A percentile compares a stretch with the other conserved stretches of the same genome.
Conservation (phyloP, 495 filamentous ascomycete species). For the Neurospora sp. region DNA sequence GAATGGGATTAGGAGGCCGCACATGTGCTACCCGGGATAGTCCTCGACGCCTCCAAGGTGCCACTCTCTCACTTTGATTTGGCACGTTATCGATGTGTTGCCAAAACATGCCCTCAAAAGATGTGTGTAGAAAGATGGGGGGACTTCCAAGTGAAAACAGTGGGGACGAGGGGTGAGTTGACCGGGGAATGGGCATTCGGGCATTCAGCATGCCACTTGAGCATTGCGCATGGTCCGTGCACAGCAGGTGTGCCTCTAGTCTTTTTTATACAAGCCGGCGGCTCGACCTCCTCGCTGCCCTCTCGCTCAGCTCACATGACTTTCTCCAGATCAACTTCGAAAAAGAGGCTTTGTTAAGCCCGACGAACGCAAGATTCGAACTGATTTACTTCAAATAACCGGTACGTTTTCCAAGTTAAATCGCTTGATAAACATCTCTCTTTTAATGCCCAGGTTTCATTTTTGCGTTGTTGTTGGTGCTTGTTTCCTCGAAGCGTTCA, state of each 20-base stretch:
- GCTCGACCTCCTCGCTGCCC: slow-evolving; percentile 1
- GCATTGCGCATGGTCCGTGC: slow-evolving; percentile 14
- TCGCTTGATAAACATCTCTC: neutral
- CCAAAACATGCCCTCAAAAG: neutral
- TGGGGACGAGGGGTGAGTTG: neutral
- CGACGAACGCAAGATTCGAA: neutral
- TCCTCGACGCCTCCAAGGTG: neutral
- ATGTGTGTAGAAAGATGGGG: neutral
- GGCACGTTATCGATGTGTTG: neutral
- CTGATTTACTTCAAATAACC: neutral
- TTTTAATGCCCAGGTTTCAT: neutral
- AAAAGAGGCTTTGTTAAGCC: neutral
- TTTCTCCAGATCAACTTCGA: slow-evolving; percentile 20
- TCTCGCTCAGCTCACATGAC: slow-evolving; percentile 24
- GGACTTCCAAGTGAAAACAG: neutral
- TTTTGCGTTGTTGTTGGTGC: slow-evolving; percentile 5
- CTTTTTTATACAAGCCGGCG: slow-evolving; percentile 10
- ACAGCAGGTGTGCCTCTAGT: neutral
- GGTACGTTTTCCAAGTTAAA: slow-evolving; percentile 9
- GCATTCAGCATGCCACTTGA: neutral
- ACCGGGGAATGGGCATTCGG: neutral
- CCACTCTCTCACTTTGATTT: neutral
- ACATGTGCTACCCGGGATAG: neutral
- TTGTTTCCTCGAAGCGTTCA: neutral
- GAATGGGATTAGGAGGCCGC: neutral